Evolutionary conservation across 1,284 basidiomycete genomes (phyloP).

Genomic region (Leccinum cinnamomeum): DNA sequence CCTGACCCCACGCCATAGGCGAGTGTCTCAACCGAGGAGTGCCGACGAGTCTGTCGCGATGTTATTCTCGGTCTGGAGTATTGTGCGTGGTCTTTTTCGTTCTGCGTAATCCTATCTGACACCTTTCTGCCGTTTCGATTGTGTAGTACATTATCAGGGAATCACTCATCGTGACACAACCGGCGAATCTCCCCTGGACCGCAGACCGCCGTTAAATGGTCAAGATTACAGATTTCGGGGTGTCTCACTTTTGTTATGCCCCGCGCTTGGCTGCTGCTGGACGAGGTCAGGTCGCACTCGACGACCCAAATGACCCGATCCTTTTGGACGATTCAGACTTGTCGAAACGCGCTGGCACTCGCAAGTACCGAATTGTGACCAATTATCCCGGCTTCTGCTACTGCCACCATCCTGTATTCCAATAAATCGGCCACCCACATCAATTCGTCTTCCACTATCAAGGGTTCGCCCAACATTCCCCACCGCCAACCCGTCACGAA

Average conservation of each 20-base stretch:
- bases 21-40: slow-evolving; percentile 35
- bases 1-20: slow-evolving; percentile 20
- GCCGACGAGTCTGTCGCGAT: slow-evolving; percentile 86
- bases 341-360: slow-evolving; percentile 93
- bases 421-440: slow-evolving; percentile 29
- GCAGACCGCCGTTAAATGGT: slow-evolving; percentile 72
- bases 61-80: slow-evolving; percentile 95
- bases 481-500: slow-evolving; percentile 80
- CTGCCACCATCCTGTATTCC: slow-evolving; percentile 33
- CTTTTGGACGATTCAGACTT: slow-evolving; percentile 86
- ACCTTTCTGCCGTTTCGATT: slow-evolving; percentile 7
- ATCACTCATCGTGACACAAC: slow-evolving; percentile 99
- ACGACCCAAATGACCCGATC: slow-evolving; percentile 54
- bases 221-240: slow-evolving; percentile 98
- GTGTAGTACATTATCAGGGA: slow-evolving; percentile 88
- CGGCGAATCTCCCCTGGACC: slow-evolving; percentile 95
- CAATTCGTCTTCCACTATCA: slow-evolving; percentile 36
- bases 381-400: slow-evolving; percentile 34
- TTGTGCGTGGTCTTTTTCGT: slow-evolving; percentile 50
- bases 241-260: slow-evolving; percentile 92
- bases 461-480: slow-evolving; percentile 29
- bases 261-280: slow-evolving; percentile 63
- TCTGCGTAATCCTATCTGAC: slow-evolving; percentile 1
- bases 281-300: slow-evolving; percentile 38
- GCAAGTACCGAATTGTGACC: slow-evolving; percentile 40